Conservation (phyloP, 169 alveolate species). For the Amoebophrya sp. region DNA sequence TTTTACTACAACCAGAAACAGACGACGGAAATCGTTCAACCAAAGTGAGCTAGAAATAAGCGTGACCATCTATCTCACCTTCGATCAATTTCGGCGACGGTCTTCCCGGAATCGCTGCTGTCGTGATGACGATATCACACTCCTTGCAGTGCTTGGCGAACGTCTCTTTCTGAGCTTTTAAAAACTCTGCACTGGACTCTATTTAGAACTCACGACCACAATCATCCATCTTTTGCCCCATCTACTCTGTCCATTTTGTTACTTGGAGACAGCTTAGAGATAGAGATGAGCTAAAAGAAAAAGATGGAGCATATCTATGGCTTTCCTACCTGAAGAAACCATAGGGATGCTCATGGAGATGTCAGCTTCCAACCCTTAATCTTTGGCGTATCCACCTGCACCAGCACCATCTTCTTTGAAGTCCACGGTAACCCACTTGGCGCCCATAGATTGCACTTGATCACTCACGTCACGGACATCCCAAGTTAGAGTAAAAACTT, state of each 20-base stretch:
- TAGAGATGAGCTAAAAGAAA: too few relatives aligned
- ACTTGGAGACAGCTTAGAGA: too few relatives aligned
- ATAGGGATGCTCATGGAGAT: too few relatives aligned
- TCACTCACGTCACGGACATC: conserved; percentile 62
- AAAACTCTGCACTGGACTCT: conserved; percentile 60
- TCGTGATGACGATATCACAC: conserved; percentile 78
- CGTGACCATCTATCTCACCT: conserved; percentile 57
- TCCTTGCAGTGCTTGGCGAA: conserved; percentile 65
- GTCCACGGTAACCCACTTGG: conserved; percentile 58
- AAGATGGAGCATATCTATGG: too few relatives aligned
- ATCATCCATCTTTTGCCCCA: neutral
- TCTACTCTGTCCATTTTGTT: too few relatives aligned
- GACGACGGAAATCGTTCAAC: neutral
- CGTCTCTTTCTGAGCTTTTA: conserved; percentile 61
- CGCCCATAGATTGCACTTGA: conserved; percentile 71
- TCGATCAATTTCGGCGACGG: conserved; percentile 77
- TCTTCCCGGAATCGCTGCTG: conserved; percentile 85
- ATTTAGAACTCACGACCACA: conserved; percentile 15
- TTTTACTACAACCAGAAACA: too few relatives aligned
- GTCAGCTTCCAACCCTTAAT: too few relatives aligned
- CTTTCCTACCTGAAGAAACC: too few relatives aligned
- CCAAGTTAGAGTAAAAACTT: conserved; percentile 46
- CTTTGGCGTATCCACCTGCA: conserved; percentile 70
- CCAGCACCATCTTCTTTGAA: conserved; percentile 62
- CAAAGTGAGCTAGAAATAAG: neutral